phyloP scores from a whole-genome alignment of 768 basidiomycete species.

The Cystobasidium ongulense region DNA sequence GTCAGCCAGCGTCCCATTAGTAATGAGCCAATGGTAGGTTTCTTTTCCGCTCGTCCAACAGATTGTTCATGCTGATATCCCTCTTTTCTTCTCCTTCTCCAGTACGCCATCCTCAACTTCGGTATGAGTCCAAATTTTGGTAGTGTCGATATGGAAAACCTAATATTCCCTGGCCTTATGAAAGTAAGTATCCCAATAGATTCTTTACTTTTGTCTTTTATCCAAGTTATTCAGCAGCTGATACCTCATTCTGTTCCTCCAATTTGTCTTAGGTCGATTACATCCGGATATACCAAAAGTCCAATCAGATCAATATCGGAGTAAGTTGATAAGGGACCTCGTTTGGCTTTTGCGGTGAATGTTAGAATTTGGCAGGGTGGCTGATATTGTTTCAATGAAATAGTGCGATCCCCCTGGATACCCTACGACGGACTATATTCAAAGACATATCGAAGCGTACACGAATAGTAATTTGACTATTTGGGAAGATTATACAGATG shows the following conservation, averaged over 20 bases:
- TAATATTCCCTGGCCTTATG: constrained; percentile 59
- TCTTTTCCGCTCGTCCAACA: not conserved
- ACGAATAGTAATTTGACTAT: constrained; percentile 19
- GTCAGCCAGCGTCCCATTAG: constrained; percentile 63
- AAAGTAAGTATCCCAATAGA: not conserved
- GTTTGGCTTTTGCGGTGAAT: not conserved
- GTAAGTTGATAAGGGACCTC: not conserved
- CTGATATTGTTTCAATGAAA: too few species aligned
- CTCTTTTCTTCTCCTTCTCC: not conserved
- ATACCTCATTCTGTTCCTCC: not conserved
- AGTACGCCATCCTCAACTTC: constrained; percentile 55
- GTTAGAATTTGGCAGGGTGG: too few species aligned
- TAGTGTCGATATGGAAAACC: constrained; percentile 53
- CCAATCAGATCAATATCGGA: constrained; percentile 57
- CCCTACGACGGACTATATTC: constrained; percentile 68
- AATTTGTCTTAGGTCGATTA: constrained; percentile 59
- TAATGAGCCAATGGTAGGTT: constrained; percentile 58
- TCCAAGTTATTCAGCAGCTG: too few species aligned
- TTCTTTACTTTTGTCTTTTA: not conserved
- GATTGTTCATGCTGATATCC: not conserved
- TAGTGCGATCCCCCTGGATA: constrained; percentile 64
- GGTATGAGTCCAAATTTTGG: constrained; percentile 43
- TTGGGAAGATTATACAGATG: constrained; percentile 6
- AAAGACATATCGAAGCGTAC: constrained; percentile 36
- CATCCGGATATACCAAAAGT: constrained; percentile 74